Conservation (phyloP, 225 moss, liverwort and hornwort species). For the Sphagnum tenellum region DNA sequence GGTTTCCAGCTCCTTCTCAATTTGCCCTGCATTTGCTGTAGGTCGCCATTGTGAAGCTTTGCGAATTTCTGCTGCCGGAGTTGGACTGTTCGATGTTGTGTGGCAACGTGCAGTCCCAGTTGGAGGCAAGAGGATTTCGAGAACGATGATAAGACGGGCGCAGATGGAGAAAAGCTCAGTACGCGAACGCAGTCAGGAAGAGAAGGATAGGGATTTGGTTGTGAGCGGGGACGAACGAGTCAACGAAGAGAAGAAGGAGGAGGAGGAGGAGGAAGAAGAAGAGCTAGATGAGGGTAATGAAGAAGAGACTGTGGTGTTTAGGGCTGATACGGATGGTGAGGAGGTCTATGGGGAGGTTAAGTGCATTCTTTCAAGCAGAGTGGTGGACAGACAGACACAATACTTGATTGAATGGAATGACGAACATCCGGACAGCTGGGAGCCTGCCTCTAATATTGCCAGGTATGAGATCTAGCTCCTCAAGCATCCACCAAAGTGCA, state of each 20-base stretch:
- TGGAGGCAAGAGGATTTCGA: no score
- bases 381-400: constrained; percentile 57
- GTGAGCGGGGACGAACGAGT: constrained; percentile 5
- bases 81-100: no score
- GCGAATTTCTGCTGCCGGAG: no score
- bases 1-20: no score
- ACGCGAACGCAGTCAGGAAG: constrained; percentile 39
- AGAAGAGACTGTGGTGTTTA: constrained; percentile 12
- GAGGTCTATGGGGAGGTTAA: constrained; percentile 76
- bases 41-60: no score
- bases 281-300: constrained; percentile 12
- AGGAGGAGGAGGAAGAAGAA: constrained; percentile 7
- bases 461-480: constrained; percentile 10
- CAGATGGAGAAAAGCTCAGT: constrained; percentile 50
- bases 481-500: no score
- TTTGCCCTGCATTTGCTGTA: no score
- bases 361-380: constrained; percentile 69
- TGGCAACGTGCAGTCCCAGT: no score
- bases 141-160: constrained; percentile 10
- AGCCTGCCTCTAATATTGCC: constrained; percentile 75
- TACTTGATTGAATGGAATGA: constrained; percentile 95
- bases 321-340: constrained; percentile 9
- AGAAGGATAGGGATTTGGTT: constrained; percentile 47
- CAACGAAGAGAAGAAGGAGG: constrained; percentile 1
- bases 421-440: constrained; percentile 90